These are phyloP conservation scores for Wickerhamomyces hampshirensis DNA, from an alignment of 805 yeast genomes.

Conservation along the genomic window DNA sequence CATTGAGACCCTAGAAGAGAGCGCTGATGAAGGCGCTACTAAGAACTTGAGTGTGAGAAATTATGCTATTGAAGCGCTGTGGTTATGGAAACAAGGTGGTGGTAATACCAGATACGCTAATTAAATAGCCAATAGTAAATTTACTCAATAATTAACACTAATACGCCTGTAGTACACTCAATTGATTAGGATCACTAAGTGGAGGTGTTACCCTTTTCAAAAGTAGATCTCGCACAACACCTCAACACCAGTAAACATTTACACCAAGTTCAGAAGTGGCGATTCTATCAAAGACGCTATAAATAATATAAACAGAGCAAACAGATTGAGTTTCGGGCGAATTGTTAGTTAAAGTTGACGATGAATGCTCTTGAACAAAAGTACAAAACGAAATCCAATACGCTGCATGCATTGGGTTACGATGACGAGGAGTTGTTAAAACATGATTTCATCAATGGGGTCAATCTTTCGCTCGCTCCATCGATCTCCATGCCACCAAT, in stretches of 20 bases:
- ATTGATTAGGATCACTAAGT: no score
- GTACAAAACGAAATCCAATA: constrained; percentile 16
- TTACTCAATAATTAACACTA: no score
- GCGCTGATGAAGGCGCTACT: constrained; percentile 61
- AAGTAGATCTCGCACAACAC: no score
- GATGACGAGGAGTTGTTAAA: constrained; percentile 28
- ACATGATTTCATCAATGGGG: constrained; percentile 32
- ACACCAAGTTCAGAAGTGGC: neutral
- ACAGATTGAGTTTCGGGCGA: no score
- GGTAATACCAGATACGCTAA: constrained; percentile 31
- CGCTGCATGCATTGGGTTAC: constrained; percentile 16
- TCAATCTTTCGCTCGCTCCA: constrained; percentile 42
- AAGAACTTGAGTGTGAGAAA: constrained; percentile 68
- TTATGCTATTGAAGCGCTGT: constrained; percentile 84
- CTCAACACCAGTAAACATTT: no score
- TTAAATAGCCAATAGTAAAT: constrained; percentile 2
- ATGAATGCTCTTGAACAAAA: constrained; percentile 15
- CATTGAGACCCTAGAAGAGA: constrained; percentile 59
- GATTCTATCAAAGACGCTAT: neutral
- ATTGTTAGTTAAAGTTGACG: neutral
- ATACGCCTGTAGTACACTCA: no score
- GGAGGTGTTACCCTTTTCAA: no score
- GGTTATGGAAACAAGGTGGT: constrained; percentile 71
- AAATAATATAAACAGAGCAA: no score
- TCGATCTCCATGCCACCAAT: constrained; percentile 73